Base-by-base conservation (phyloP, 805 yeast genomes). In the Lipomyces sp. region DNA sequence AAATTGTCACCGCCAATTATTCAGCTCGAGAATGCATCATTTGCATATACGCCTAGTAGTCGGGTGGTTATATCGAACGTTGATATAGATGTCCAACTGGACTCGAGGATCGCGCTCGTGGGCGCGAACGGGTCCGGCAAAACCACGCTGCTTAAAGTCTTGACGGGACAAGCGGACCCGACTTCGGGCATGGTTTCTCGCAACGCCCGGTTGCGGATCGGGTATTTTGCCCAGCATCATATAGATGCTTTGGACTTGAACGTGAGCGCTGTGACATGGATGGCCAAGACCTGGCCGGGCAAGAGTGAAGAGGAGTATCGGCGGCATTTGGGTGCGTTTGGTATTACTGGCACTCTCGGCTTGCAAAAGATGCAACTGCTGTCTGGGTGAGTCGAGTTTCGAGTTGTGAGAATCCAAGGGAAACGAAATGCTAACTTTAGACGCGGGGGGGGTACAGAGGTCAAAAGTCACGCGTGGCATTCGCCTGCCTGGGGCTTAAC, bases 121-220 rank as follows among this genome's bases (percentile, higher is more conserved):
- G 99, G 99, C 84, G 98, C 98, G 67, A 95, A 95, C 77, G 99
- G 99, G 81, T 91, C 97, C 76, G 99, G 99, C 90, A 95, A 95
- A 78, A 93, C 99, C 10, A 95, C 99, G 2, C 81, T 95, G 69
- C 84, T 95, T 75, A 94, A 94, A 77, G 81, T 95, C 54, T 81
- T 95, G 73, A 87, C 93, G 86, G 97, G 90, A 69, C 86, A 82
- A 71, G 80, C 90, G 62, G 80, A 81, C 30, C 98, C 99, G 1
- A 75, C 87, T 55, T 82, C 80, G n/a, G 99, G 99, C 64, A 82
- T 84, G 64, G 89, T 93, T 29, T 84, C 91, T 30, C 86, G 86
- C 70, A 93, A 95, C 75, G 89, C 95, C 54, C 85, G 98, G 73
- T 81, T 95, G 72, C 86, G 98, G 80, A 90, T 95, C 63, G 98